Conservation (phyloP, 2,329 filamentous ascomycete species). For the Hypocreales sp. region DNA sequence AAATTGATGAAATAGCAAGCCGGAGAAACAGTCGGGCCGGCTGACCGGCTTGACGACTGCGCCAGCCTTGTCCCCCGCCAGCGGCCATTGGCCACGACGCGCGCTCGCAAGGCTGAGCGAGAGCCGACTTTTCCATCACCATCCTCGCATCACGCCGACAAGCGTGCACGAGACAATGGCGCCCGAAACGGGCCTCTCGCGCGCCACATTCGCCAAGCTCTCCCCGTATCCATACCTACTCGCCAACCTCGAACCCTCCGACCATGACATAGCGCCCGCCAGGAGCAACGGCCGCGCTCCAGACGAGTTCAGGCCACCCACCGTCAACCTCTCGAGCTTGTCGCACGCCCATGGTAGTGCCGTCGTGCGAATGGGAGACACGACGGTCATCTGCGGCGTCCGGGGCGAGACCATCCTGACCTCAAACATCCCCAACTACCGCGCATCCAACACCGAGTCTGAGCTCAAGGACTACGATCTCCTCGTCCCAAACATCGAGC, state of each 20-base stretch:
- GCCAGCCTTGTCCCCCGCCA: no score
- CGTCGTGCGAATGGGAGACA: conserved; percentile 77
- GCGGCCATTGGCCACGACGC: no score
- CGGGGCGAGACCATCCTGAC: conserved; percentile 71
- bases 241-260: conserved; percentile 60
- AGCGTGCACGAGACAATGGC: no score
- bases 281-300: conserved; percentile 72
- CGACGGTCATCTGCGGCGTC: conserved; percentile 87
- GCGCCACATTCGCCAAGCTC: conserved; percentile 74
- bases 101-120: no score
- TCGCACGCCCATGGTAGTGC: conserved; percentile 84
- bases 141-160: no score
- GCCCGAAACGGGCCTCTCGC: conserved; percentile 24
- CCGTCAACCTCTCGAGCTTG: conserved; percentile 68
- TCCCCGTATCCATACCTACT: conserved; percentile 81
- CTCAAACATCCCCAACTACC: conserved; percentile 55
- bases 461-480: conserved; percentile 52
- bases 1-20: no score
- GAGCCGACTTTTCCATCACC: no score
- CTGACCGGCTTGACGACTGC: no score
- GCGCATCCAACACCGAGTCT: conserved; percentile 23
- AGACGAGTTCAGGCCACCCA: conserved; percentile 53
- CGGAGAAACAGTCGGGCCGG: no score
- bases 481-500: conserved; percentile 83
- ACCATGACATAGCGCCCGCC: conserved; percentile 29